Percentiles rank a stretch among this genome's conserved stretches.
These are phyloP conservation scores for Ilyonectria destructans DNA, from an alignment of 2,329 filamentous ascomycete species.

Conservation along the genomic window DNA sequence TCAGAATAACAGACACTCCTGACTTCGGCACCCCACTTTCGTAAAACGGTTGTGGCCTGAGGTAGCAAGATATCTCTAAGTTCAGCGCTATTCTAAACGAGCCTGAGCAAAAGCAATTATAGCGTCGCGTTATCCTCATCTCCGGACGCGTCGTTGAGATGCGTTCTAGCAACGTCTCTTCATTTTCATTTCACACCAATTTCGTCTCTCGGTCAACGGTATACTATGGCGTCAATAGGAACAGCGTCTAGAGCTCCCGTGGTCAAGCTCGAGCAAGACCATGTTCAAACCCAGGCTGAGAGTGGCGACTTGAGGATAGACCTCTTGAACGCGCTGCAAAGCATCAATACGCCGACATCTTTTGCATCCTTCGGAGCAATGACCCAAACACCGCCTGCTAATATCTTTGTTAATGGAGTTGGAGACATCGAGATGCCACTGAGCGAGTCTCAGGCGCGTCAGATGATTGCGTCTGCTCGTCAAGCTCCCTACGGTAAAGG, in stretches of 20 bases:
- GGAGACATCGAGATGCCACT: slow-evolving; percentile 2
- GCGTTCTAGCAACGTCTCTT: background rate
- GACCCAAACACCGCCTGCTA: background rate
- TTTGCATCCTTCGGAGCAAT: background rate
- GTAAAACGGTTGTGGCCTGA: too few species aligned
- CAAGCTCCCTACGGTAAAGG: slow-evolving; percentile 59
- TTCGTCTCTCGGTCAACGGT: background rate
- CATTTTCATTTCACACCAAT: background rate
- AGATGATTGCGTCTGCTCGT: slow-evolving; percentile 15
- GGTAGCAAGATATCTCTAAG: background rate
- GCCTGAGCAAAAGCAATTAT: background rate
- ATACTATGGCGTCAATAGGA: background rate
- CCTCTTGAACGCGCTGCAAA: background rate
- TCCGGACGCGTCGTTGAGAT: background rate
- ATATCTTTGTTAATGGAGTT: background rate
- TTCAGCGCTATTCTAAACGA: background rate
- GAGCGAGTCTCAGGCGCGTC: slow-evolving; percentile 1
- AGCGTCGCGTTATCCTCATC: background rate
- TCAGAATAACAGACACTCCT: too few species aligned
- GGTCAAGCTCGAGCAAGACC: background rate
- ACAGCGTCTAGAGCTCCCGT: background rate
- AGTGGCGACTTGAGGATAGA: background rate
- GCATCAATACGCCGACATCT: background rate
- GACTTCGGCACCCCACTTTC: too few species aligned
- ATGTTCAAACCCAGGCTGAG: background rate